phyloP scores from a whole-genome alignment of 129 eudicot genomes.

The Mikania micrantha region DNA sequence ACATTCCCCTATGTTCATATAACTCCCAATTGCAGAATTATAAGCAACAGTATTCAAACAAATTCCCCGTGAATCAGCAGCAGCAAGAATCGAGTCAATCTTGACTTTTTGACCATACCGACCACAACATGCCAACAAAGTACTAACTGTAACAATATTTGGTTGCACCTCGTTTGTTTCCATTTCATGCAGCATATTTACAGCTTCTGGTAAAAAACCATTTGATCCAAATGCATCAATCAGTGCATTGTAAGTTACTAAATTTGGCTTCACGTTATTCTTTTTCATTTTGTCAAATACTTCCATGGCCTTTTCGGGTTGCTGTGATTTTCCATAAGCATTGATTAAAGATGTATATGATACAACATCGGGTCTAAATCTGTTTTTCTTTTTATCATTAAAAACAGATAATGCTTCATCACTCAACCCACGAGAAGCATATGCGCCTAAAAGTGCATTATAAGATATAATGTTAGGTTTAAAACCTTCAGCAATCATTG shows the following conservation, averaged over 20 bases:
- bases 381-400: conserved; percentile 49
- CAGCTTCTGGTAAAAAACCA: conserved; percentile 70
- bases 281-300: conserved; percentile 59
- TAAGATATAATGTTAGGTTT: conserved; percentile 81
- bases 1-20: conserved; percentile 81
- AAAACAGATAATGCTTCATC: conserved; percentile 57
- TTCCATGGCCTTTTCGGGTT: conserved; percentile 72
- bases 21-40: conserved; percentile 89
- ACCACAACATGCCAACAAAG: conserved; percentile 87
- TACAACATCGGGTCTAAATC: conserved; percentile 76
- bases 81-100: conserved; percentile 79
- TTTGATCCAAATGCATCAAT: conserved; percentile 94
- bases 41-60: conserved; percentile 73
- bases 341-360: conserved; percentile 87
- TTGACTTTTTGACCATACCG: conserved; percentile 73
- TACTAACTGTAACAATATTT: conserved; percentile 72
- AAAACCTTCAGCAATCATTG: conserved; percentile 75
- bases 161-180: conserved; percentile 73
- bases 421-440: conserved; percentile 70
- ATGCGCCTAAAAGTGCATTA: conserved; percentile 81
- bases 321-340: conserved; percentile 87
- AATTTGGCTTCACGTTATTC: conserved; percentile 64
- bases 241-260: conserved; percentile 80
- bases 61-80: conserved; percentile 77
- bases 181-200: conserved; percentile 79